phyloP scores from a whole-genome alignment of 768 basidiomycete genomes.

The Russula sp. region DNA sequence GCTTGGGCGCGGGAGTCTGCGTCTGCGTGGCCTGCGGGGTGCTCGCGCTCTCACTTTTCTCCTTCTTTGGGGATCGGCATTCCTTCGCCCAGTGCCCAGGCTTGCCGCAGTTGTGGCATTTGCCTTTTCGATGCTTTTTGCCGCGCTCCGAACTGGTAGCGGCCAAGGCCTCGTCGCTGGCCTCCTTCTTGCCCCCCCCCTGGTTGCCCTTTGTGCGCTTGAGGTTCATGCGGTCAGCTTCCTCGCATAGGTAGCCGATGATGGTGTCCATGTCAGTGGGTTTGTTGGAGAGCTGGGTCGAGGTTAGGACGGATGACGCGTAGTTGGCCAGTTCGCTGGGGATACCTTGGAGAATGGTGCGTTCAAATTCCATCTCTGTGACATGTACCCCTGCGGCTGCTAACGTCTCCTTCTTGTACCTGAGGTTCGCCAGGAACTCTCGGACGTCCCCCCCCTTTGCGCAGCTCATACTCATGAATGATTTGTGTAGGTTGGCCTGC shows the following conservation, averaged over 20 bases:
- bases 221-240: not conserved
- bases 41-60: too few relatives aligned
- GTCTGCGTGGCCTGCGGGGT: too few relatives aligned
- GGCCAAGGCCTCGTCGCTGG: not conserved
- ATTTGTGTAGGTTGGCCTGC: too few relatives aligned
- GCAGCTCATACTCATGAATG: too few relatives aligned
- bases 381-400: too few relatives aligned
- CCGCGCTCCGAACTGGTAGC: not conserved
- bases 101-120: slow-evolving; percentile 1
- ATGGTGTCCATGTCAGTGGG: not conserved
- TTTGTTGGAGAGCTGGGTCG: not conserved
- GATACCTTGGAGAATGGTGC: not conserved
- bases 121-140: slow-evolving; percentile 8
- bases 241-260: not conserved
- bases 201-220: not conserved
- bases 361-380: not conserved
- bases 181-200: not conserved
- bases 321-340: not conserved
- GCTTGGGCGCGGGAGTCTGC: not conserved
- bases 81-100: not conserved
- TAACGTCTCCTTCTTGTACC: too few relatives aligned
- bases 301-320: not conserved
- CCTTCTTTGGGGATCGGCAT: not conserved
- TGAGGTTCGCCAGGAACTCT: too few relatives aligned
- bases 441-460: too few relatives aligned